Conservation (phyloP, 2,329 filamentous ascomycete genomes). For the Dothideomycetes sp. region DNA sequence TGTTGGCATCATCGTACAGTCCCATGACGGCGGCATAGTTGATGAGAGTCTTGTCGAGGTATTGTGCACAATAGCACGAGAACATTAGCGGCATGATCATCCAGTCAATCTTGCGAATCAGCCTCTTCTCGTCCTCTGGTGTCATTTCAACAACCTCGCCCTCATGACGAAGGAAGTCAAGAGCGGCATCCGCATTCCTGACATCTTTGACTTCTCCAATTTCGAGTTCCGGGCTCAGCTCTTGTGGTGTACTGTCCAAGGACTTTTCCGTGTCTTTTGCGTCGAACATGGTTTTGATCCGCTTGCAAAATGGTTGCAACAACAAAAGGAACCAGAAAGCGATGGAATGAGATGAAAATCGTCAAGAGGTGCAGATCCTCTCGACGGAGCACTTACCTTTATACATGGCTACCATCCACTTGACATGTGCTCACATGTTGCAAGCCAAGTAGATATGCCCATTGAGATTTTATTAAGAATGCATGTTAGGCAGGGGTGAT, state of each 20-base stretch:
- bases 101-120: slow-evolving; percentile 31
- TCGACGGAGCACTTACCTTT: too few species aligned
- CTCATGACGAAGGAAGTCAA: slow-evolving; percentile 24
- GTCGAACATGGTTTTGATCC: slow-evolving; percentile 9
- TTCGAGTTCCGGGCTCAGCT: slow-evolving; percentile 1
- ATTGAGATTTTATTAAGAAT: too few species aligned
- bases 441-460: too few species aligned
- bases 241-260: neutral
- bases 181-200: slow-evolving; percentile 23
- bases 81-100: slow-evolving; percentile 35
- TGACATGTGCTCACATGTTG: too few species aligned
- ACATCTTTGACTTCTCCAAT: slow-evolving; percentile 23
- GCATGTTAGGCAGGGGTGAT: too few species aligned
- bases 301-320: too few species aligned
- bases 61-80: slow-evolving; percentile 31
- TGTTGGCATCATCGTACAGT: slow-evolving; percentile 28
- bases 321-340: too few species aligned
- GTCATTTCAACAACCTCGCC: slow-evolving; percentile 18
- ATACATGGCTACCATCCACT: too few species aligned
- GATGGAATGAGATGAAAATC: too few species aligned
- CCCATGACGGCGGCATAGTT: slow-evolving; percentile 37
- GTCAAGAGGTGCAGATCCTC: too few species aligned
- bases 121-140: slow-evolving; percentile 19
- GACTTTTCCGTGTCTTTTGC: slow-evolving; percentile 10
- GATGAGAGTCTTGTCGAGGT: slow-evolving; percentile 33